A percentile compares a stretch with the other conserved stretches of the same genome.
These are phyloP conservation scores for Spongispora temasekensis DNA, from an alignment of 1,284 basidiomycete genomes.

Conservation along the genomic window DNA sequence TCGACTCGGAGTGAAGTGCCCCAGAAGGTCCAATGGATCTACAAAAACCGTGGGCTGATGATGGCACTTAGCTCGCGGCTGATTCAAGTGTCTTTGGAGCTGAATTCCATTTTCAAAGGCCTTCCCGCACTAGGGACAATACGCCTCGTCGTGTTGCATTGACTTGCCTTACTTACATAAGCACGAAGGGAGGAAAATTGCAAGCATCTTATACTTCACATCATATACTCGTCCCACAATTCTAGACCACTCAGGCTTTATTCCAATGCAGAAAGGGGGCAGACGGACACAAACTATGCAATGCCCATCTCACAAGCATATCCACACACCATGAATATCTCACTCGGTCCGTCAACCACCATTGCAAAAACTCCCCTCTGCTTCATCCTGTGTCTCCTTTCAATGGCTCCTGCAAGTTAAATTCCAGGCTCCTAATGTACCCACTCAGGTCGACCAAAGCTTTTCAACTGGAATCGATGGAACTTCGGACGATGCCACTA, in stretches of 20 bases:
- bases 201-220: too few species aligned
- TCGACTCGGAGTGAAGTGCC: background rate
- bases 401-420: background rate
- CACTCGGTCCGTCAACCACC: background rate
- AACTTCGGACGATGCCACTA: background rate
- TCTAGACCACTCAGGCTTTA: background rate
- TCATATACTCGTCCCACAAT: background rate
- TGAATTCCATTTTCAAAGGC: background rate
- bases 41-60: background rate
- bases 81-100: conserved; percentile 2
- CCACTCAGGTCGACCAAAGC: background rate
- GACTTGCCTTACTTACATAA: background rate
- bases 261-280: background rate
- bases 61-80: background rate
- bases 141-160: background rate
- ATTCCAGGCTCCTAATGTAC: background rate
- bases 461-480: too few species aligned
- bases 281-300: background rate
- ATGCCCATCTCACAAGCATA: background rate
- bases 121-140: conserved; percentile 1
- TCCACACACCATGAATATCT: background rate
- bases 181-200: too few species aligned
- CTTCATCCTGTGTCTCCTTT: background rate
- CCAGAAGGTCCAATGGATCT: background rate
- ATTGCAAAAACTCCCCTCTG: background rate